These are phyloP conservation scores for Eimeria maxima DNA, from an alignment of 169 alveolate species.

Conservation along the genomic window DNA sequence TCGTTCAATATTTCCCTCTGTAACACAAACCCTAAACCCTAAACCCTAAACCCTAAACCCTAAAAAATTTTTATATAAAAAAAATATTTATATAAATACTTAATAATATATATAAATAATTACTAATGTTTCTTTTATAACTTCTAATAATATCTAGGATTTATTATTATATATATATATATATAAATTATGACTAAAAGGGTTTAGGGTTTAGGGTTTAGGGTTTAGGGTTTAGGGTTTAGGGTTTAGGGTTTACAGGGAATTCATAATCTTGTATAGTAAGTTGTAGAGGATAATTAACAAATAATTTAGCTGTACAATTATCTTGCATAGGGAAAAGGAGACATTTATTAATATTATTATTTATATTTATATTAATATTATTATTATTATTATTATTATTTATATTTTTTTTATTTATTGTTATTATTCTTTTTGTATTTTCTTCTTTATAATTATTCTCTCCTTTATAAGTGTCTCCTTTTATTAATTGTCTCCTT, in stretches of 20 bases:
- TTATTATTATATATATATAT: too few relatives aligned
- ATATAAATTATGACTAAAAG: too few relatives aligned
- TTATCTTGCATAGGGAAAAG: not conserved
- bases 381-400: not conserved
- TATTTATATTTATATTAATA: too few relatives aligned
- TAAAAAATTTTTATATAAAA: not conserved
- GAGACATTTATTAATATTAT: too few relatives aligned
- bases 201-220: not conserved
- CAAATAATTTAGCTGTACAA: not conserved
- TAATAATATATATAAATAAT: too few relatives aligned
- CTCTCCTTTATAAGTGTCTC: not conserved
- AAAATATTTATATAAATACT: too few relatives aligned
- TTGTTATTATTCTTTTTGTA: too few relatives aligned
- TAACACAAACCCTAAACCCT: constrained; percentile 32
- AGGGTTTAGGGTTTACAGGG: constrained; percentile 10
- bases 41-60: constrained; percentile 49
- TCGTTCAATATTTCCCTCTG: not conserved
- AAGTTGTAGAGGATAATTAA: not conserved
- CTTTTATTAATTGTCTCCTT: too few relatives aligned
- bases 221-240: constrained; percentile 33
- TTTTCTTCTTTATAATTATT: too few relatives aligned
- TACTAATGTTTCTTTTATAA: too few relatives aligned
- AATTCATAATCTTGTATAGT: not conserved
- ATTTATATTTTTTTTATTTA: too few relatives aligned
- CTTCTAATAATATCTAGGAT: too few relatives aligned